Evolutionary conservation across 192 early-diverging fungal genomes (phyloP).

Genomic region (Radiomyces spectabilis): DNA sequence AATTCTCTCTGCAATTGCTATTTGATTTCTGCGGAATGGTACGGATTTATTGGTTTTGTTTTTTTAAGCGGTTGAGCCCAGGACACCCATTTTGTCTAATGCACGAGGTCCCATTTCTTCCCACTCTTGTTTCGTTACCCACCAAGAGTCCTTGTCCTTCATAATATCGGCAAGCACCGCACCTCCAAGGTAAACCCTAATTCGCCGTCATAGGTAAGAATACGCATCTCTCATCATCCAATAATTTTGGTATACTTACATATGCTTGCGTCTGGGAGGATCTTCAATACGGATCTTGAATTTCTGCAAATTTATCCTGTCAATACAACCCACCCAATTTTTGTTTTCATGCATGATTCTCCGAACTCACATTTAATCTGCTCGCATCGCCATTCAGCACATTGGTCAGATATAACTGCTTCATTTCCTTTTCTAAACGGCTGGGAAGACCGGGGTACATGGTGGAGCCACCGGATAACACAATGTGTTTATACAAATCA

Average conservation of each 20-base stretch:
- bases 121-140: constrained; percentile 94
- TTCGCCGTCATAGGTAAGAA: background rate
- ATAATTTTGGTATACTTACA: constrained; percentile 31
- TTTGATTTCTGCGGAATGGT: too few relatives aligned
- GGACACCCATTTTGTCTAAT: constrained; percentile 49
- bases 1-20: too few relatives aligned
- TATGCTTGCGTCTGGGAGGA: constrained; percentile 95
- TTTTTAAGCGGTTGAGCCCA: constrained; percentile 18
- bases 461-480: constrained; percentile 95
- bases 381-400: constrained; percentile 80
- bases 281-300: constrained; percentile 98
- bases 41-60: too few relatives aligned
- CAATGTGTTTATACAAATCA: constrained; percentile 96
- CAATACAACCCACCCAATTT: too few relatives aligned
- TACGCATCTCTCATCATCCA: background rate
- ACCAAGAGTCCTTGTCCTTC: constrained; percentile 83
- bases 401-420: constrained; percentile 88
- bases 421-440: constrained; percentile 97
- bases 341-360: background rate
- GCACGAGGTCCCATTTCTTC: constrained; percentile 77
- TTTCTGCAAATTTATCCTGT: constrained; percentile 47
- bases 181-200: constrained; percentile 87
- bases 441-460: constrained; percentile 98
- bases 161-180: constrained; percentile 93
- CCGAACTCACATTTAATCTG: constrained; percentile 64